These are phyloP conservation scores for Russula foetens DNA, from an alignment of 768 basidiomycete genomes.

Conservation along the genomic window DNA sequence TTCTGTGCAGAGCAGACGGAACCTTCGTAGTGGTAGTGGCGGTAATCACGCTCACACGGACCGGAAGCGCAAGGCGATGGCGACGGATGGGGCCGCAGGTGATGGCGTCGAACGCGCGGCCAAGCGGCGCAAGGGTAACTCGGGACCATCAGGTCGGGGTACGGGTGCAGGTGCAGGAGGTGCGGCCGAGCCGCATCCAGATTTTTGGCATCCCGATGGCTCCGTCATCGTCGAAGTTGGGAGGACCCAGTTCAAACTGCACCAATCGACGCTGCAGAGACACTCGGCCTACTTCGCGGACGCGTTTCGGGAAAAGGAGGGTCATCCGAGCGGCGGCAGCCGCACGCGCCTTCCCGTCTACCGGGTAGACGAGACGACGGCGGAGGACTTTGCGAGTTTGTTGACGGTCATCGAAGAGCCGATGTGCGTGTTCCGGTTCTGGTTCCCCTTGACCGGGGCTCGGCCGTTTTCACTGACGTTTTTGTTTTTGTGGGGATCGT, in stretches of 20 bases:
- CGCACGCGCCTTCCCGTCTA: slow-evolving; percentile 18
- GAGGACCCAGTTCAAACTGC: slow-evolving; percentile 30
- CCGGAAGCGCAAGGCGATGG: background rate
- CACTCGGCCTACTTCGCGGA: slow-evolving; percentile 30
- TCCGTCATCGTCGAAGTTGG: slow-evolving; percentile 30
- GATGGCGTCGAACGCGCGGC: background rate
- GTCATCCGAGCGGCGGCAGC: background rate
- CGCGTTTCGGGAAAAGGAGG: slow-evolving; percentile 16
- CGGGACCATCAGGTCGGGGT: background rate
- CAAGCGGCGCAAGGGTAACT: background rate
- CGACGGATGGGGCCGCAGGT: background rate
- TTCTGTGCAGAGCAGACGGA: background rate
- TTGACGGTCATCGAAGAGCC: slow-evolving; percentile 28
- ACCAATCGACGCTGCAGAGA: slow-evolving; percentile 29
- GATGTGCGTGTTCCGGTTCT: slow-evolving; percentile 23
- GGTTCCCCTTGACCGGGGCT: too few species aligned
- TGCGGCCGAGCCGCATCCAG: background rate
- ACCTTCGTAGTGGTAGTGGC: background rate
- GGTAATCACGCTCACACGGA: background rate
- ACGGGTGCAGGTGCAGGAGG: too few species aligned
- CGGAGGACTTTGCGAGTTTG: slow-evolving; percentile 29
- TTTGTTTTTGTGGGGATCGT: background rate
- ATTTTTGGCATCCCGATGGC: slow-evolving; percentile 32
- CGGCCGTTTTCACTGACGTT: background rate
- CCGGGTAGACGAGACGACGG: slow-evolving; percentile 22